Conservation (phyloP, 2,329 filamentous ascomycete genomes). For the Colletotrichum ledebouriae region DNA sequence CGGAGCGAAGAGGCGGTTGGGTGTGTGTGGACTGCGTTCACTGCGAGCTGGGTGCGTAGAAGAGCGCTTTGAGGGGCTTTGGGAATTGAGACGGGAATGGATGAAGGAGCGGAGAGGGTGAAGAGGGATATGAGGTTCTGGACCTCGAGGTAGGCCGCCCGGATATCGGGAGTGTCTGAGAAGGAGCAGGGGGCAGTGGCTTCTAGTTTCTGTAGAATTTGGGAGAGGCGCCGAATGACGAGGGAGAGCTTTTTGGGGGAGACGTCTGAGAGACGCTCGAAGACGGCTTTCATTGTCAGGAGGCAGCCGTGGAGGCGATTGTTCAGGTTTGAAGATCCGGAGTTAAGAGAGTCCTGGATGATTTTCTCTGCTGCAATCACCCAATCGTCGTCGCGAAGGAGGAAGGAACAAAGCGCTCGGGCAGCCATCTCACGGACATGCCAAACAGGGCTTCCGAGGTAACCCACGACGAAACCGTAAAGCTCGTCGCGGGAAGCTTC, state of each 20-base stretch:
- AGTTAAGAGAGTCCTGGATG: constrained; percentile 49
- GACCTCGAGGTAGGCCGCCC: constrained; percentile 62
- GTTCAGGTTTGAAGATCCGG: constrained; percentile 50
- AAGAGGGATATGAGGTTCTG: constrained; percentile 57
- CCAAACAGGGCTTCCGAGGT: constrained; percentile 80
- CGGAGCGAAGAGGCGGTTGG: constrained; percentile 22
- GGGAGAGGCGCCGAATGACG: constrained; percentile 47
- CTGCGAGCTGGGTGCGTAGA: constrained; percentile 54
- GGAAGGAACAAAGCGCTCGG: constrained; percentile 75
- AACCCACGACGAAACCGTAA: constrained; percentile 68
- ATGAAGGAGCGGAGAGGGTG: constrained; percentile 27
- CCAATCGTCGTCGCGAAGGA: constrained; percentile 67
- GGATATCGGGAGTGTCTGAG: constrained; percentile 54
- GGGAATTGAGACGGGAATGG: constrained; percentile 1
- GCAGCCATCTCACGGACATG: constrained; percentile 86
- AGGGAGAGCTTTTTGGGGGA: constrained; percentile 52
- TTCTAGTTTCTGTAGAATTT: constrained; percentile 46
- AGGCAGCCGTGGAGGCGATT: constrained; percentile 73
- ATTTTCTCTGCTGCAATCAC: constrained; percentile 55
- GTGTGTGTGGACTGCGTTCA: constrained; percentile 50
- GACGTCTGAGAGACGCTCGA: constrained; percentile 64
- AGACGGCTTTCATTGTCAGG: constrained; percentile 67
- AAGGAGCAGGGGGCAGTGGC: constrained; percentile 28
- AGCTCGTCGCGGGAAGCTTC: constrained; percentile 67
- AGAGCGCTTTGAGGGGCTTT: constrained; percentile 50